Percentiles rank a stretch among this genome's conserved stretches.
Evolutionary conservation across 1,139 yeast species (phyloP).

Genomic region (Suhomyces atakaporum): DNA sequence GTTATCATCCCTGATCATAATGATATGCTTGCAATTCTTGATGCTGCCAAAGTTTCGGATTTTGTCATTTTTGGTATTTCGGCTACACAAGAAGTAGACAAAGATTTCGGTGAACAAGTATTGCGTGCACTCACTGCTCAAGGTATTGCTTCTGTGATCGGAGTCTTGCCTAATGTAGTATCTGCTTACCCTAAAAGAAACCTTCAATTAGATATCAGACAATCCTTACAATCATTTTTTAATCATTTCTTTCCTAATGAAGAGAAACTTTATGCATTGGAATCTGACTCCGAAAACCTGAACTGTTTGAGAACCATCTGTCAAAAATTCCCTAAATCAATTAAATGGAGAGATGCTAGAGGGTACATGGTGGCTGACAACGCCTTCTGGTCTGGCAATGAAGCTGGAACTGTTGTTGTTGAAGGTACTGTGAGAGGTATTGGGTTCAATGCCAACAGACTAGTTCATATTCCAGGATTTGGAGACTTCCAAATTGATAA

Average conservation of each 20-base stretch:
- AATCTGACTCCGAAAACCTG: slow-evolving; percentile 62
- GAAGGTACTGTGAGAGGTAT: slow-evolving; percentile 87
- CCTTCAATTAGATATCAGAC: slow-evolving; percentile 74
- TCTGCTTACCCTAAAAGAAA: slow-evolving; percentile 72
- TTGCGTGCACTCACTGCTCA: slow-evolving; percentile 87
- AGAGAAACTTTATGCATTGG: slow-evolving; percentile 75
- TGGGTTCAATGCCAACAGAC: slow-evolving; percentile 74
- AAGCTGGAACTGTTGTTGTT: slow-evolving; percentile 48
- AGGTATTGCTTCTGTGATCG: slow-evolving; percentile 83
- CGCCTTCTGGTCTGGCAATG: slow-evolving; percentile 47
- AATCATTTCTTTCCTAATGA: slow-evolving; percentile 87
- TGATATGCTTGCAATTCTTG: slow-evolving; percentile 70
- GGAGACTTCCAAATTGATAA: slow-evolving; percentile 85
- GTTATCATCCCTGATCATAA: slow-evolving; percentile 72
- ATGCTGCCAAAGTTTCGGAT: slow-evolving; percentile 88
- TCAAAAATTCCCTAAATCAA: slow-evolving; percentile 82
- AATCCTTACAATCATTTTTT: slow-evolving; percentile 80
- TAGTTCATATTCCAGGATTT: slow-evolving; percentile 82
- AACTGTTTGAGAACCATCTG: slow-evolving; percentile 76
- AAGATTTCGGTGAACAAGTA: slow-evolving; percentile 80
- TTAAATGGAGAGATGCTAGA: slow-evolving; percentile 90
- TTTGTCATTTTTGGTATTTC: slow-evolving; percentile 85
- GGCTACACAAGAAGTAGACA: slow-evolving; percentile 79
- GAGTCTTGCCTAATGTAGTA: slow-evolving; percentile 76
- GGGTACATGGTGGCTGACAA: slow-evolving; percentile 82